Conservation (phyloP, 768 basidiomycete species). For the Mycena indigotica region DNA sequence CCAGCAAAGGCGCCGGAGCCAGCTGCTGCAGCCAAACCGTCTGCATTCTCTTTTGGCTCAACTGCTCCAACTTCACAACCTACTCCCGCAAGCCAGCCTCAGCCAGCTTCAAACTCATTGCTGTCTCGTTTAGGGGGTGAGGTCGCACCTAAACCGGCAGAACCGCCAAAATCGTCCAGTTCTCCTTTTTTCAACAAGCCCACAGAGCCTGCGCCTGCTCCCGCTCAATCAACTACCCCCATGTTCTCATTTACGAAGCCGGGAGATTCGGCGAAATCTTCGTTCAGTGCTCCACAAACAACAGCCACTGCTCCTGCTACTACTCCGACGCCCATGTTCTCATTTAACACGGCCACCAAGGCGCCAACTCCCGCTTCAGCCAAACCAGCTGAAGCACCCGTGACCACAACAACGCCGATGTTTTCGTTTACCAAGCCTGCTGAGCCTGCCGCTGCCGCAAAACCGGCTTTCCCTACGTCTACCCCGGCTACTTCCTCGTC, state of each 20-base stretch:
- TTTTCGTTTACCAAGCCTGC: constrained; percentile 21
- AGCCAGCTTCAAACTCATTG: background rate
- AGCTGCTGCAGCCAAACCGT: background rate
- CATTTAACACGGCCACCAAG: background rate
- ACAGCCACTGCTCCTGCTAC: background rate
- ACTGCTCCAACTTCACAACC: constrained; percentile 4
- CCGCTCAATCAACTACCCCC: background rate
- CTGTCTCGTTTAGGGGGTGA: constrained; percentile 20
- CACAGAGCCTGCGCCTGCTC: background rate
- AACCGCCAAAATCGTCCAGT: background rate
- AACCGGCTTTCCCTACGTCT: background rate
- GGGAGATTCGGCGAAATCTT: constrained; percentile 23
- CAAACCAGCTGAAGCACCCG: background rate
- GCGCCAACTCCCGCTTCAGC: background rate
- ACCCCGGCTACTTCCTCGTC: background rate
- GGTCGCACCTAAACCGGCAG: background rate
- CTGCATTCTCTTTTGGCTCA: constrained; percentile 14
- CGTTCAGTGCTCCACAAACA: constrained; percentile 14
- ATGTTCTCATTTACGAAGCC: background rate
- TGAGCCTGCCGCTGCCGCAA: background rate
- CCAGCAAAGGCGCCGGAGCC: background rate
- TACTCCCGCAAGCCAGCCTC: background rate
- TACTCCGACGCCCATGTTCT: background rate
- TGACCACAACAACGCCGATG: background rate
- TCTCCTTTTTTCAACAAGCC: constrained; percentile 5